These are phyloP conservation scores for Aspergillus sp. DNA, from an alignment of 2,329 filamentous ascomycete species.

Conservation along the genomic window DNA sequence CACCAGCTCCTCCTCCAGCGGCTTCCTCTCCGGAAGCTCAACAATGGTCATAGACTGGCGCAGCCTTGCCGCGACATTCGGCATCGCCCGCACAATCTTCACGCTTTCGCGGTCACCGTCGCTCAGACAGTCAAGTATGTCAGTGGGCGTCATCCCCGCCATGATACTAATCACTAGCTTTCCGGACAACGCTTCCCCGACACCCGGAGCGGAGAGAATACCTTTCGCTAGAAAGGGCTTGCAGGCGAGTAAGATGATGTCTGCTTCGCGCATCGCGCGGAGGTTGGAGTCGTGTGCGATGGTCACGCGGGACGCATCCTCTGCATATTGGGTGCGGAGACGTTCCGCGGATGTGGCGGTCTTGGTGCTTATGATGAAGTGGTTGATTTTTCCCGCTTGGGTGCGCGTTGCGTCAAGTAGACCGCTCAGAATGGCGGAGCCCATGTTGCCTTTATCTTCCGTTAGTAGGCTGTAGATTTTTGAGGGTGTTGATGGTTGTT, in stretches of 20 bases:
- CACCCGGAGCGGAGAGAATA: slow-evolving; percentile 39
- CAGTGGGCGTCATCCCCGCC: slow-evolving; percentile 47
- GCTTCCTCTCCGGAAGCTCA: slow-evolving; percentile 40
- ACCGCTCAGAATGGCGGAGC: slow-evolving; percentile 40
- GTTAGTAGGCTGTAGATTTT: neutral
- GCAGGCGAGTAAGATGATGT: slow-evolving; percentile 50
- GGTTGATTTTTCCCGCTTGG: slow-evolving; percentile 8
- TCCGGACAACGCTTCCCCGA: slow-evolving; percentile 41
- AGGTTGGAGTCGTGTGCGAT: slow-evolving; percentile 39
- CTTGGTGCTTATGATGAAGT: slow-evolving; percentile 46
- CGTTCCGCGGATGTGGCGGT: slow-evolving; percentile 38
- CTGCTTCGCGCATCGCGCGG: slow-evolving; percentile 36
- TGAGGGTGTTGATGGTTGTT: neutral
- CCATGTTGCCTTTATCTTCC: slow-evolving; percentile 36
- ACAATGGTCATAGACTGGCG: slow-evolving; percentile 54
- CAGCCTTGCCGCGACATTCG: slow-evolving; percentile 50
- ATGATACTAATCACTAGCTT: slow-evolving; percentile 55
- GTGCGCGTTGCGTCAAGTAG: slow-evolving; percentile 31
- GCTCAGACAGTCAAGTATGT: slow-evolving; percentile 36
- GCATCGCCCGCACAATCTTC: slow-evolving; percentile 45
- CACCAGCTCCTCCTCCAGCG: slow-evolving; percentile 44
- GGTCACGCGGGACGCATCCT: slow-evolving; percentile 31
- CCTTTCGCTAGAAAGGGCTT: slow-evolving; percentile 49
- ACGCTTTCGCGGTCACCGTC: neutral
- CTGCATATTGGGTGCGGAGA: slow-evolving; percentile 31